Evolutionary conservation across 208 protist species (phyloP), one percentile per base, ranked within the genome.

Genomic region (Herpetomonas tarakana): DNA sequence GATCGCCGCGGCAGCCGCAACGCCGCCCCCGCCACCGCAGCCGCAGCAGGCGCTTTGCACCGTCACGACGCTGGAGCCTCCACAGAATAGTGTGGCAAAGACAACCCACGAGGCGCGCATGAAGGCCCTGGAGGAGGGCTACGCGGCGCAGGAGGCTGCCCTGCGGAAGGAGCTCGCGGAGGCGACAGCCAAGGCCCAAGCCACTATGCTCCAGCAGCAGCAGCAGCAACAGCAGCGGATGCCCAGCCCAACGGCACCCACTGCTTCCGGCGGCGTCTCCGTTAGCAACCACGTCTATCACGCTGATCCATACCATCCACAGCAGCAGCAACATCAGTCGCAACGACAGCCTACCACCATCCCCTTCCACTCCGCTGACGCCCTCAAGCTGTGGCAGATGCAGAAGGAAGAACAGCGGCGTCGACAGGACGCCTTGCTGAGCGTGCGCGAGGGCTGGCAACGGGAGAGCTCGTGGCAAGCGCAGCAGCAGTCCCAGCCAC

Each of bases 281-380:
- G n/a, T n/a, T n/a, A n/a, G n/a, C n/a, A n/a, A n/a, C n/a, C n/a
- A n/a, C n/a, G n/a, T n/a, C n/a, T n/a, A n/a, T n/a, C n/a, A n/a
- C n/a, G n/a, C n/a, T n/a, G n/a, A n/a, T n/a, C n/a, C n/a, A n/a
- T n/a, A n/a, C n/a, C n/a, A n/a, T n/a, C n/a, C n/a, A n/a, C n/a
- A n/a, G n/a, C n/a, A n/a, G n/a, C n/a, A n/a, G n/a, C n/a, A n/a
- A n/a, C n/a, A n/a, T n/a, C n/a, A n/a, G n/a, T n/a, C n/a, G n/a
- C n/a, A n/a, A n/a, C n/a, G n/a, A n/a, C n/a, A n/a, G n/a, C n/a
- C n/a, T n/a, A n/a, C n/a, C n/a, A n/a, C n/a, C n/a, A n/a, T n/a
- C n/a, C n/a, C n/a, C n/a, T n/a, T n/a, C n/a, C n/a, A n/a, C 58
- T 28, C 68, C 2, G 51, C n/a, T 2, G 81, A 84, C 26, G 74